These are phyloP conservation scores for Sporothrix curviconia DNA, from an alignment of 2,329 filamentous ascomycete genomes.

Conservation along the genomic window DNA sequence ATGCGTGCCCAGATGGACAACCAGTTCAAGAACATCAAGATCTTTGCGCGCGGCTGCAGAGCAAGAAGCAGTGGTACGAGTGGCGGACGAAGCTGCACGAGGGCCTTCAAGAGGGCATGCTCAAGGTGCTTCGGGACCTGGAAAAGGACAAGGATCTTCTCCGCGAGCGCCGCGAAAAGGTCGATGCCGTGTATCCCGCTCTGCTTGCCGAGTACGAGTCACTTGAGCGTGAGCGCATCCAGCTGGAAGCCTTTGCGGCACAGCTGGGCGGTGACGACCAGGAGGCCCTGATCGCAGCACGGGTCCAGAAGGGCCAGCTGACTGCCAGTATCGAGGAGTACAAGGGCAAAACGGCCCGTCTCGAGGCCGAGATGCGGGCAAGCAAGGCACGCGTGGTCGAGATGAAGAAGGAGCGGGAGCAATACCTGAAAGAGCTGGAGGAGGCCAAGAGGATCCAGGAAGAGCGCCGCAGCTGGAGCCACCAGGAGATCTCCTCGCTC, in stretches of 20 bases:
- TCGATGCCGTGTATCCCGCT: slow-evolving; percentile 61
- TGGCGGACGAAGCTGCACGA: slow-evolving; percentile 87
- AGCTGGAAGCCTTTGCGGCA: slow-evolving; percentile 58
- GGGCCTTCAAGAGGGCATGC: slow-evolving; percentile 72
- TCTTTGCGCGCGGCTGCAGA: slow-evolving; percentile 78
- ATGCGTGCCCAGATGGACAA: slow-evolving; percentile 86
- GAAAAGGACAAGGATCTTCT: slow-evolving; percentile 63
- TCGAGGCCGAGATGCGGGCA: slow-evolving; percentile 60
- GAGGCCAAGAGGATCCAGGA: slow-evolving; percentile 79
- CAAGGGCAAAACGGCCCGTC: slow-evolving; percentile 57
- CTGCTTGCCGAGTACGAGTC: slow-evolving; percentile 54
- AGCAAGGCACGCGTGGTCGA: slow-evolving; percentile 59
- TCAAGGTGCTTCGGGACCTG: slow-evolving; percentile 71
- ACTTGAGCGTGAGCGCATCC: slow-evolving; percentile 58
- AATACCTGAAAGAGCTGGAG: slow-evolving; percentile 66
- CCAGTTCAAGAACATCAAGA: slow-evolving; percentile 96
- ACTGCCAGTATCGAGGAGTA: slow-evolving; percentile 66
- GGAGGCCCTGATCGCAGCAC: slow-evolving; percentile 65
- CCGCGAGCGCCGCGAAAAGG: slow-evolving; percentile 58
- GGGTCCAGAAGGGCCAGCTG: slow-evolving; percentile 58
- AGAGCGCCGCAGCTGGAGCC: slow-evolving; percentile 83
- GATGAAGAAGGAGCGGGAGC: slow-evolving; percentile 59
- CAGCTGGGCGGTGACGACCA: slow-evolving; percentile 77
- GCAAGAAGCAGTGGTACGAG: slow-evolving; percentile 96
- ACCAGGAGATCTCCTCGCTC: slow-evolving; percentile 69